phyloP scores from a whole-genome alignment of 148 eudicot genomes.

The Vaccinium corymbosum region DNA sequence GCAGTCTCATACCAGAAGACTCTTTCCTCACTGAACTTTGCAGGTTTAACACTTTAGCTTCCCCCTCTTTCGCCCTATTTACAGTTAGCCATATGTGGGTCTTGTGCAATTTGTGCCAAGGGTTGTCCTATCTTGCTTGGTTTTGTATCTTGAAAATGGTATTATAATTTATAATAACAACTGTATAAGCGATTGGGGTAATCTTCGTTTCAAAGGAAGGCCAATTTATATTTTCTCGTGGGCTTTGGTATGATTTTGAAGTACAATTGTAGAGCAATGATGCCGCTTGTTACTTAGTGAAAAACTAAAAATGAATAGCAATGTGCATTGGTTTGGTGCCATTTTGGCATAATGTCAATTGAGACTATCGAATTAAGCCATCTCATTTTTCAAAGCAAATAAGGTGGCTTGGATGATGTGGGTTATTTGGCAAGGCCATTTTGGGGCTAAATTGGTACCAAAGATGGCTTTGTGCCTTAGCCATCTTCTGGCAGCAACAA shows the following conservation, averaged over 20 bases:
- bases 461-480: no score
- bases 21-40: slow-evolving; percentile 70
- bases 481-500: no score
- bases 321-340: no score
- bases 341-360: no score
- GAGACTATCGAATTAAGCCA: no score
- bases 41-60: slow-evolving; percentile 41
- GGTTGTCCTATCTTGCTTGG: neutral
- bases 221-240: neutral
- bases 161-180: neutral
- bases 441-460: no score
- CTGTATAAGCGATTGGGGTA: no score
- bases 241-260: neutral
- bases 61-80: neutral
- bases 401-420: no score
- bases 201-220: neutral
- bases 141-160: neutral
- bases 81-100: neutral
- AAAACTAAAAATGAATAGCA: neutral
- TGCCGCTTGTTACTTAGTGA: no score
- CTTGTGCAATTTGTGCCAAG: neutral
- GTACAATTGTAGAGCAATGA: neutral
- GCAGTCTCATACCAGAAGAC: slow-evolving; percentile 71
- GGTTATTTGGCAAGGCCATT: no score
- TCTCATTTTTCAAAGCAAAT: no score